phyloP scores from a whole-genome alignment of 2,329 filamentous ascomycete species.

The Zasmidium citrigriseum region DNA sequence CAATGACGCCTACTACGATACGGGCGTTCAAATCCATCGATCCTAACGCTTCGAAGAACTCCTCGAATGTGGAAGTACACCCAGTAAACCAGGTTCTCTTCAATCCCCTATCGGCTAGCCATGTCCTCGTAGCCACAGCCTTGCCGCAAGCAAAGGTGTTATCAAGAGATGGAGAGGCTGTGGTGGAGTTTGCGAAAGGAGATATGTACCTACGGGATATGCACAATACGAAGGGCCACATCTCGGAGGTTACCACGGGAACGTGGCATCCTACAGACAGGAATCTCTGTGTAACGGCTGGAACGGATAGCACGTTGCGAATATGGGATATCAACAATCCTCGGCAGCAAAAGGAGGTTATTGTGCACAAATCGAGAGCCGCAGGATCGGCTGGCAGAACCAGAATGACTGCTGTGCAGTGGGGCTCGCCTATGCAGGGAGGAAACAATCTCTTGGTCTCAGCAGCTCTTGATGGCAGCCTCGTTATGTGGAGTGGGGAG shows the following conservation, averaged over 20 bases:
- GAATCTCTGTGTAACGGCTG: conserved; percentile 84
- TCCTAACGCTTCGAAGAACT: conserved; percentile 75
- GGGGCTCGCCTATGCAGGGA: conserved; percentile 77
- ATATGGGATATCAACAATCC: conserved; percentile 97
- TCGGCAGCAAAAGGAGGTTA: conserved; percentile 84
- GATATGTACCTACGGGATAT: conserved; percentile 98
- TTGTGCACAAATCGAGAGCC: conserved; percentile 93
- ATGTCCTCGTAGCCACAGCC: conserved; percentile 83
- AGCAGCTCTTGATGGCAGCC: conserved; percentile 81
- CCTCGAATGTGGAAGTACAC: conserved; percentile 76
- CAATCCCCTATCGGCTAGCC: conserved; percentile 75
- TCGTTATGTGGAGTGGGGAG: conserved; percentile 90
- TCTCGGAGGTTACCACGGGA: conserved; percentile 85
- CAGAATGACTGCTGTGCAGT: conserved; percentile 89
- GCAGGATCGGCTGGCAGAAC: conserved; percentile 85
- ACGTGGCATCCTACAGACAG: conserved; percentile 88
- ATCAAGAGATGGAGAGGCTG: conserved; percentile 80
- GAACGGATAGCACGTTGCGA: conserved; percentile 89
- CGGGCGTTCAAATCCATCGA: conserved; percentile 92
- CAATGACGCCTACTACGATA: conserved; percentile 92
- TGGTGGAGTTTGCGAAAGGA: conserved; percentile 91
- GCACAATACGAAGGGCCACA: conserved; percentile 95
- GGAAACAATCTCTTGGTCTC: conserved; percentile 76
- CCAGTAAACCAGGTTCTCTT: conserved; percentile 85
- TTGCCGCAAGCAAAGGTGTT: conserved; percentile 89